Evolutionary conservation across 371 early-diverging fungal genomes (phyloP), one percentile per base, ranked within the genome.

Genomic region (Circinella minor): DNA sequence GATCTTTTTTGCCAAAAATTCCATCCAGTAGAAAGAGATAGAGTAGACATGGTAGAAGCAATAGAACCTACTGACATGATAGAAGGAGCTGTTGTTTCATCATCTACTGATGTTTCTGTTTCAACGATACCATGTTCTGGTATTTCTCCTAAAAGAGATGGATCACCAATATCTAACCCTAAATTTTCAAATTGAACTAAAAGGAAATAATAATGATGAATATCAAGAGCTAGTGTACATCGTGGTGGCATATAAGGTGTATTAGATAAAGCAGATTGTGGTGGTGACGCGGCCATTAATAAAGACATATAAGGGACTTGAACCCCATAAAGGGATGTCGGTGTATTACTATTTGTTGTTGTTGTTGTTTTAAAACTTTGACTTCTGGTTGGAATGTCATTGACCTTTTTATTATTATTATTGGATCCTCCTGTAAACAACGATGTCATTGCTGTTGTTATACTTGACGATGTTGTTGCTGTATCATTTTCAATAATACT

Each of bases 21-120:
- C 90, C 90, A 90, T 7, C 88, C 87, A 1, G 87, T 84, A n/a
- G 86, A 80, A 1, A 90, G 67, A 0, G 90, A 89, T 17, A 90
- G 64, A 1, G 87, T 87, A 3, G 90, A 90, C 68, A 87, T 81
- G 49, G 77, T 76, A 3, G 84, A 84, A 20, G 88, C 86, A 3
- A 86, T 82, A 1, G 90, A 88, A 9, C 78, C 77, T 17, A 84
- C 79, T 0, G 87, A 87, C 34, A 81, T 78, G 63, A 89, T 83
- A 9, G 89, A 89, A 36, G 79, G 80, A 15, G 84, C 79, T 57
- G 77, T 79, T 6, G 74, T 74, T 51, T 74, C 78, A 70, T 77
- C 76, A n/a, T 74, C 74, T 15, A 66, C 69, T 4, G 67, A 67
- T 1, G 79, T 71, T 71, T 75, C 81, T 46, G 74, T 77, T 66